Evolutionary conservation across 306 rosid species (phyloP), one percentile per base, ranked within the genome.

Genomic region (Dryas octopetala): DNA sequence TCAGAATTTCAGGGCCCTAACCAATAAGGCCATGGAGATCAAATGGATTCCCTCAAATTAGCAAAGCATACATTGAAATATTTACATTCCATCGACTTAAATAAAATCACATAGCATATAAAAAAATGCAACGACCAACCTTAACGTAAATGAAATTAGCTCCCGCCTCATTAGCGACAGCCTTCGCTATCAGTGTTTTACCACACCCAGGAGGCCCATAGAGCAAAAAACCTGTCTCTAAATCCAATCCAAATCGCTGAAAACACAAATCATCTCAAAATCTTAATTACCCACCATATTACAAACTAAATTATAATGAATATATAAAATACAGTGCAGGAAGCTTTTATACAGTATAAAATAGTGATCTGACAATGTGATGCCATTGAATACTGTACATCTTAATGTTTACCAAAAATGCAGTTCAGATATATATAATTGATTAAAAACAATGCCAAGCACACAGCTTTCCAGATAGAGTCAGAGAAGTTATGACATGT

Each of bases 181-280:
- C 98, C 81, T 92, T 87, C 16, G 95, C 98, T 70, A 90, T 90
- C 73, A 93, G 83, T 62, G 96, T 93, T 83, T 92, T 90, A 51
- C 96, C 97, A 75, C 97, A 90, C 32, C 96, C 97, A 49, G 96
- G 97, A 61, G 97, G 98, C 50, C 96, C 96, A 77, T 87, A 93
- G 14, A 93, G 91, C 78, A 93, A 87, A 83, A 93, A 87, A 19
- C 95, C 98, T 0, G 91, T 83, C 83, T 87, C 96, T 11, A 80
- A 83, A 75, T 87, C 77, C 53, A 90, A 70, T 70, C 92, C 89
- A 72, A 87, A 78, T 64, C 69, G 86, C 96, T 90, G 79, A n/a
- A 75, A 47, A 71, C 40, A 78, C 58, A 67, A 71, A 62, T 28
- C 73, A 41, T 62, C 49, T 41, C 5, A 12, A 66, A 70, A 89